These are phyloP conservation scores for Trichoderma sp. DNA, from an alignment of 2,329 filamentous ascomycete species.

Conservation along the genomic window DNA sequence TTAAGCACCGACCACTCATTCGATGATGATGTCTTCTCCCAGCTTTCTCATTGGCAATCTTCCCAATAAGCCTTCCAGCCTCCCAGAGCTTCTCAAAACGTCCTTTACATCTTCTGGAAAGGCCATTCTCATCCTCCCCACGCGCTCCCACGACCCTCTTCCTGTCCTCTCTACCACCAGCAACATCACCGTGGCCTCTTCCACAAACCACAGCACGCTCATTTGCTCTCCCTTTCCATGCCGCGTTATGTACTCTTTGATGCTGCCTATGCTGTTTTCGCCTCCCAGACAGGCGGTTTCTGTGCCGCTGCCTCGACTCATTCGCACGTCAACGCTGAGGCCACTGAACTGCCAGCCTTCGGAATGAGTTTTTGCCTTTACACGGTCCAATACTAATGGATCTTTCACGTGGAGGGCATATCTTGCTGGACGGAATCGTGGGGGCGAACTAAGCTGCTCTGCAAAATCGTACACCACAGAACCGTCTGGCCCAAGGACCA, in stretches of 20 bases:
- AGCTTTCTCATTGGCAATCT: constrained; percentile 40
- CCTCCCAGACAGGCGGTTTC: constrained; percentile 8
- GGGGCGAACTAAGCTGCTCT: constrained; percentile 25
- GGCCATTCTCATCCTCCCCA: constrained; percentile 44
- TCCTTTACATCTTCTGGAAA: constrained; percentile 42
- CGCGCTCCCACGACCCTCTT: constrained; percentile 38
- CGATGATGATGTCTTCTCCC: constrained; percentile 42
- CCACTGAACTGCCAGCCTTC: constrained; percentile 44
- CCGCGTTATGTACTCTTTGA: constrained; percentile 42
- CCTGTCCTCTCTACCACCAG: constrained; percentile 40
- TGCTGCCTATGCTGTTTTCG: constrained; percentile 31
- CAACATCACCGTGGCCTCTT: constrained; percentile 42
- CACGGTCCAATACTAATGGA: constrained; percentile 41
- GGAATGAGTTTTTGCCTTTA: constrained; percentile 40
- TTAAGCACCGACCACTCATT: constrained; percentile 30
- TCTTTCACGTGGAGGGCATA: constrained; percentile 42
- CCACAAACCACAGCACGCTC: constrained; percentile 44
- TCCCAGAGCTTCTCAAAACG: constrained; percentile 38
- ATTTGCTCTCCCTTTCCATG: constrained; percentile 44
- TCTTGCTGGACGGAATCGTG: constrained; percentile 34
- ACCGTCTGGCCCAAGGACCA: constrained; percentile 38
- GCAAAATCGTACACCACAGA: constrained; percentile 41
- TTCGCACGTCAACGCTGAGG: constrained; percentile 41
- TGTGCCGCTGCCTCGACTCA: constrained; percentile 37
- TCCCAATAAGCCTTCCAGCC: constrained; percentile 40